phyloP scores from a whole-genome alignment of 2,329 filamentous ascomycete species.

The Penicillium olsonii region DNA sequence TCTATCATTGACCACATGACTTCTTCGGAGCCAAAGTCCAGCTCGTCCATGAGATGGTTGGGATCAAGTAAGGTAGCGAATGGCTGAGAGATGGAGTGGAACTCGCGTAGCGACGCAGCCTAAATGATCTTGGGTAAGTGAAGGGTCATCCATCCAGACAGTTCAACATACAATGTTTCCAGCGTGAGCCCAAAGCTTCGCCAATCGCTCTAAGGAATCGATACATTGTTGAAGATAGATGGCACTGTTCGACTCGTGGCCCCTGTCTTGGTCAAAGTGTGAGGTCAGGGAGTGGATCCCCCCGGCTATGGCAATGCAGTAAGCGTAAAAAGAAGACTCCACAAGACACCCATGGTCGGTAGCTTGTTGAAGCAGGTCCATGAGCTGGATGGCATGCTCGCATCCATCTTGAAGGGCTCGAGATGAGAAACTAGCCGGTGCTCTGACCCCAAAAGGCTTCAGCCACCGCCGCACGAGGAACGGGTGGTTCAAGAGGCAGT shows the following conservation, averaged over 20 bases:
- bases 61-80: slow-evolving; percentile 22
- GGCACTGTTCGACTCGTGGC: slow-evolving; percentile 9
- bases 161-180: slow-evolving; percentile 22
- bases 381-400: slow-evolving; percentile 32
- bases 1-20: slow-evolving; percentile 27
- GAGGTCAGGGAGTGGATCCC: slow-evolving; percentile 18
- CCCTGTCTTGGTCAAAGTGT: slow-evolving; percentile 13
- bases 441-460: slow-evolving; percentile 24
- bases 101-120: slow-evolving; percentile 22
- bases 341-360: slow-evolving; percentile 19
- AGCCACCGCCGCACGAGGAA: slow-evolving; percentile 34
- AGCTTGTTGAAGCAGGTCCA: slow-evolving; percentile 28
- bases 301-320: slow-evolving; percentile 34
- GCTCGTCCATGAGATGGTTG: slow-evolving; percentile 15
- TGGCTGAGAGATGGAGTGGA: slow-evolving; percentile 19
- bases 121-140: neutral
- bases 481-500: slow-evolving; percentile 41
- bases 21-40: slow-evolving; percentile 15
- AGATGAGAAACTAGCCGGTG: slow-evolving; percentile 32
- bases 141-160: too few relatives aligned
- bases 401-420: slow-evolving; percentile 27
- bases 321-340: slow-evolving; percentile 36
- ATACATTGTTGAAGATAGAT: slow-evolving; percentile 19
- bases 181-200: slow-evolving; percentile 21
- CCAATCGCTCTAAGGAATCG: slow-evolving; percentile 19